Percentiles rank a stretch among this genome's conserved stretches.
These are phyloP conservation scores for Suhomyces xylopsoci DNA, from an alignment of 805 yeast genomes.

Conservation along the genomic window DNA sequence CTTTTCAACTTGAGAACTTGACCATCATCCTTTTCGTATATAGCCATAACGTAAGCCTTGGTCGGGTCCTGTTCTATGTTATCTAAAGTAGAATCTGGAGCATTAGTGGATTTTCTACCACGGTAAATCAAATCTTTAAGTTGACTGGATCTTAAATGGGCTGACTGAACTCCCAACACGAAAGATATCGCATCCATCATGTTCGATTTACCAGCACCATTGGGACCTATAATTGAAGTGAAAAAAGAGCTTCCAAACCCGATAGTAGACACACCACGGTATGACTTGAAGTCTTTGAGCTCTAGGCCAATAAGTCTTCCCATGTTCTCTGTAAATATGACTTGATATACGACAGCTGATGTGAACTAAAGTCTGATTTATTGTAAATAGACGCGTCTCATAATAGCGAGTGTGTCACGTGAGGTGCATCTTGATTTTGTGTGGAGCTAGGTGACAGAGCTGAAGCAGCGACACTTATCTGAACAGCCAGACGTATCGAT, in stretches of 20 bases:
- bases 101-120: conserved; percentile 41
- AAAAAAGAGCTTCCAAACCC: conserved; percentile 83
- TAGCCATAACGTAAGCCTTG: conserved; percentile 73
- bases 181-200: conserved; percentile 97
- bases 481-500: no score
- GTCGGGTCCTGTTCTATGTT: conserved; percentile 36
- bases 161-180: conserved; percentile 79
- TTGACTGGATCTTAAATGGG: conserved; percentile 70
- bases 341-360: background rate
- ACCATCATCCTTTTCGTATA: conserved; percentile 64
- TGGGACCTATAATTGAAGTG: conserved; percentile 95
- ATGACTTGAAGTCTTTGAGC: conserved; percentile 86
- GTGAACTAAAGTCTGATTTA: background rate
- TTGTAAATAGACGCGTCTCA: conserved; percentile 5
- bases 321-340: conserved; percentile 42
- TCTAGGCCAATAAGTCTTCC: conserved; percentile 80
- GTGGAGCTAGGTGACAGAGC: background rate
- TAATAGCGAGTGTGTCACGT: background rate
- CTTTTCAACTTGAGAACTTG: conserved; percentile 61
- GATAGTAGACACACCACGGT: conserved; percentile 67
- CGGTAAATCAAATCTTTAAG: conserved; percentile 79
- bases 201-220: conserved; percentile 96
- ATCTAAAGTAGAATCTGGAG: conserved; percentile 15
- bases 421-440: background rate
- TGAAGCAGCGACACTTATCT: no score